phyloP scores from a whole-genome alignment of 164 flowering plant genomes.

The Chloranthus sessilifolius region DNA sequence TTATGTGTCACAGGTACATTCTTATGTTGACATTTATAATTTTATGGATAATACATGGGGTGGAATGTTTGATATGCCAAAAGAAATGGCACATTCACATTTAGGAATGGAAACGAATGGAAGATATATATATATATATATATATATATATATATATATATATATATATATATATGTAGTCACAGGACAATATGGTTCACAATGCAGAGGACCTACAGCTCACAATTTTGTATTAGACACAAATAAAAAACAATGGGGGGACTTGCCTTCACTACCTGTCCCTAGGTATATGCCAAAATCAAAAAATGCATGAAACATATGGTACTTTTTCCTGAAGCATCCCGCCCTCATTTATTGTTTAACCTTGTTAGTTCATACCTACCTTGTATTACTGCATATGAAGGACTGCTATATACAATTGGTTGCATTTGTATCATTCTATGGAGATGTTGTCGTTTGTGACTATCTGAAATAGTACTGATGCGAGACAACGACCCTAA shows the following conservation, averaged over 20 bases:
- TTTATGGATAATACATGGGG: constrained; percentile 74
- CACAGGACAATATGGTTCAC: constrained; percentile 87
- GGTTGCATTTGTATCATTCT: no score
- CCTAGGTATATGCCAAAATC: constrained; percentile 74
- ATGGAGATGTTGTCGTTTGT: no score
- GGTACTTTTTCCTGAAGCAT: no score
- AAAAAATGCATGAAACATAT: no score
- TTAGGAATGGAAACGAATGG: constrained; percentile 82
- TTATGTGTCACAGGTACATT: constrained; percentile 64
- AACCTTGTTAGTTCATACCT: no score
- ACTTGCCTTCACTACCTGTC: constrained; percentile 62
- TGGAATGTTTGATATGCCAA: constrained; percentile 70
- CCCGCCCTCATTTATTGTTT: no score
- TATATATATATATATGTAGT: no score
- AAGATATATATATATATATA: constrained; percentile 69
- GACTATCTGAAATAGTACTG: no score
- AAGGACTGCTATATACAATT: no score
- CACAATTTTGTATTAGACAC: constrained; percentile 63
- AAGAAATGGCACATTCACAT: constrained; percentile 95
- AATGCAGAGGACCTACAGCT: constrained; percentile 73
- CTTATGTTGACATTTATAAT: constrained; percentile 81
- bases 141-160: no score
- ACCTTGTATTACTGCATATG: no score
- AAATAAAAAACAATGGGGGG: constrained; percentile 51
- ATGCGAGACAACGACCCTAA: no score